Evolutionary conservation across 108 stramenopile species (phyloP).

Genomic region (Fistulifera pelliculosa): DNA sequence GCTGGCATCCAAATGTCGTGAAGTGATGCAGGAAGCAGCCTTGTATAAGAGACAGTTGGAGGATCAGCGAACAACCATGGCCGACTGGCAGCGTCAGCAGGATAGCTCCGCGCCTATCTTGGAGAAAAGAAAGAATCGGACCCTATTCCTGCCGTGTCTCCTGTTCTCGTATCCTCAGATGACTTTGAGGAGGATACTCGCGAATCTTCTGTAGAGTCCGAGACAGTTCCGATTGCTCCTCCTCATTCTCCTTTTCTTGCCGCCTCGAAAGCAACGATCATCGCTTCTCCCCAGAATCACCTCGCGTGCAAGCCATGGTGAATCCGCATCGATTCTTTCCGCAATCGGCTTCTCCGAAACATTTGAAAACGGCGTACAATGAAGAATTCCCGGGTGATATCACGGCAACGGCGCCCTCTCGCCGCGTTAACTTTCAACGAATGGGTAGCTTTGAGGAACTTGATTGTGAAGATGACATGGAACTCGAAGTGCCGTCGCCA

Average conservation of each 20-base stretch:
- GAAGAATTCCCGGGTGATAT: constrained; percentile 36
- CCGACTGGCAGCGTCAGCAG: neutral
- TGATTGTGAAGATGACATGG: neutral
- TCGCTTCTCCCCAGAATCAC: too few relatives aligned
- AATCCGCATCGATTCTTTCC: constrained; percentile 4
- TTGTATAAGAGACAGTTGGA: neutral
- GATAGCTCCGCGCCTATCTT: too few relatives aligned
- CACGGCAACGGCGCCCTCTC: neutral
- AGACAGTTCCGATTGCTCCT: too few relatives aligned
- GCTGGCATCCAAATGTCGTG: constrained; percentile 64
- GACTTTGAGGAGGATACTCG: constrained; percentile 2
- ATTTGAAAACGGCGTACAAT: constrained; percentile 17
- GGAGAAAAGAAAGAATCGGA: too few relatives aligned
- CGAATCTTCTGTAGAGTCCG: too few relatives aligned
- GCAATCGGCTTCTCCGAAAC: constrained; percentile 1
- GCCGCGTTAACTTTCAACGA: neutral
- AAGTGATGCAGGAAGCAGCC: constrained; percentile 45
- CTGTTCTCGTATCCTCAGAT: neutral
- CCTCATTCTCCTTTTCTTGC: too few relatives aligned
- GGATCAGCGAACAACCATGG: neutral
- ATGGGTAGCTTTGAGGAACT: too few relatives aligned
- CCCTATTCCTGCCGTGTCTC: too few relatives aligned
- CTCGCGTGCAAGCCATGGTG: too few relatives aligned
- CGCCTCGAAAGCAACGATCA: too few relatives aligned
- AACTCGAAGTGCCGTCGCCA: neutral